Evolutionary conservation across 2,329 filamentous ascomycete genomes (phyloP).

Genomic region (Aotearoamyces nothofagi): DNA sequence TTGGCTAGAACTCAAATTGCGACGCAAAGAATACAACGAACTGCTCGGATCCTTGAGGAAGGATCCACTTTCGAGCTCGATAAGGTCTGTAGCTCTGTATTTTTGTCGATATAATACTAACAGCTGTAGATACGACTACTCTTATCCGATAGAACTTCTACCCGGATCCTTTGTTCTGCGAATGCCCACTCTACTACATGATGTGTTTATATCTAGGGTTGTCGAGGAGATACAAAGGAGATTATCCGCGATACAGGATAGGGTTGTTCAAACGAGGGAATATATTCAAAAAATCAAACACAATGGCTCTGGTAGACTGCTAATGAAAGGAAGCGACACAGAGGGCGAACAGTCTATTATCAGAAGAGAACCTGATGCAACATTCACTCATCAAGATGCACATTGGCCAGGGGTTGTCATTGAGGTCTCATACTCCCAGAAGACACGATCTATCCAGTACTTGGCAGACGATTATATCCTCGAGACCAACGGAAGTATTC

Average conservation of each 20-base stretch:
- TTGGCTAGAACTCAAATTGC: slow-evolving; percentile 1
- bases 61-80: too few relatives aligned
- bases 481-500: slow-evolving; percentile 11
- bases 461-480: slow-evolving; percentile 19
- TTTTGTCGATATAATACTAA: slow-evolving; percentile 3
- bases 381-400: slow-evolving; percentile 8
- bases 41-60: slow-evolving; percentile 1
- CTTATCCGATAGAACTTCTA: neutral
- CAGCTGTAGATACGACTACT: slow-evolving; percentile 4
- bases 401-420: slow-evolving; percentile 12
- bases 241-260: neutral
- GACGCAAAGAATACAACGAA: slow-evolving; percentile 2
- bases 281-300: slow-evolving; percentile 1
- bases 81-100: slow-evolving; percentile 1
- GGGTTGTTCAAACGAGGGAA: neutral
- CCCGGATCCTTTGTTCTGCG: too few relatives aligned
- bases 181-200: slow-evolving; percentile 4
- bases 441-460: slow-evolving; percentile 10
- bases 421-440: slow-evolving; percentile 18
- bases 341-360: neutral
- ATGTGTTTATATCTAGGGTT: slow-evolving; percentile 2
- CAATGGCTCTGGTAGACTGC: slow-evolving; percentile 1
- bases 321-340: neutral
- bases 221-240: slow-evolving; percentile 1
- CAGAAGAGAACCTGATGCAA: slow-evolving; percentile 6